Evolutionary conservation across 1,139 yeast species (phyloP), one percentile per base, ranked within the genome.

Genomic region (Kodamaea suecica): DNA sequence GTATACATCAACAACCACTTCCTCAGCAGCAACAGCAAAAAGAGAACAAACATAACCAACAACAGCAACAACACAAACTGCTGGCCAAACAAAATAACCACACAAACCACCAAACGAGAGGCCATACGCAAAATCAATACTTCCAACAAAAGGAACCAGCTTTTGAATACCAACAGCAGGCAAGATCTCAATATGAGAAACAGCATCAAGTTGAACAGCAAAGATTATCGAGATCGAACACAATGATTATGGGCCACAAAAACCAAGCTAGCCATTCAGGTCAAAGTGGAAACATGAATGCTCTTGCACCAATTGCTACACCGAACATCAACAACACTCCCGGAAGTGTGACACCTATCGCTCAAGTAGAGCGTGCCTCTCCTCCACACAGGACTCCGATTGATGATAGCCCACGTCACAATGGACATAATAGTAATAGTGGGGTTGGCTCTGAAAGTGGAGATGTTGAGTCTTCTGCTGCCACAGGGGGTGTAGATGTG

Each of bases 181-280:
- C 57, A 30, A 40, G 63, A 27, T 54, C 52, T 14, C 61, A 53
- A 14, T 59, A 55, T 33, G 54, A 55, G 30, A 57, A 59, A 30
- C 61, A 56, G 31, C n/a, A 47, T 52, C 30, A 49, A 12, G 33
- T 33, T 13, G 48, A 46, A 17, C 40, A 40, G 21, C 44, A 42
- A 24, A 30, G 37, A 1, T 9, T 27, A 13, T 14, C 33, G 2
- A 14, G 39, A 15, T 17, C 15, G 37, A 38, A 13, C 31, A 10
- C 17, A 7, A 28, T 27, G 33, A 33, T 23, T 30, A 35, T 20
- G 35, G 27, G 31, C 34, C 38, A 16, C 40, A 33, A 27, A 25
- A 48, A 25, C 30, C 42, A 48, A 26, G 34, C 21, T 20, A 35
- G 27, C 26, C 30, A 23, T 6, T 9, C 13, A 23, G 6, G 6